Evolutionary conservation across 768 basidiomycete genomes (phyloP), one percentile per base, ranked within the genome.

Genomic region (Termitomyces sp.): DNA sequence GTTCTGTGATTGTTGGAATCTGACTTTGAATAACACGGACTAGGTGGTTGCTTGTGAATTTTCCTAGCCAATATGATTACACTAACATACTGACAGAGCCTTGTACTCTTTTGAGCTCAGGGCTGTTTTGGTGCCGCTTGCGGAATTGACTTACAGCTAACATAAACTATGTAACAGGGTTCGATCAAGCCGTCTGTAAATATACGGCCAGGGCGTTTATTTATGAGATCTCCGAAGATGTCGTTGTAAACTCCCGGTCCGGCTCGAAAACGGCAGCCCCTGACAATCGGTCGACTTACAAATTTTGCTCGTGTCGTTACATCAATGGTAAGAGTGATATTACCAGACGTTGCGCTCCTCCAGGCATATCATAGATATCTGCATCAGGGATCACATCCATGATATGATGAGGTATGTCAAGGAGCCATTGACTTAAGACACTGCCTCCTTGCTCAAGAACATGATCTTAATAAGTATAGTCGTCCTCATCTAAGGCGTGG

Each of bases 331-430:
- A 10, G n/a, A 12, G 26, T 29, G 24, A 27, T 26, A 8, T 24
- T 29, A n/a, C 46, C 20, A 37, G 55, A 34, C 46, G 29, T 31
- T 37, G 22, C n/a, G 22, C 27, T 32, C 36, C 43, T 42, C 42
- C 2, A 49, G n/a, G 36, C 46, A 31, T 48, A 18, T 42, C 29
- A 53, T 53, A 50, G 46, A 12, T 39, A 44, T 53, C 31, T 26
- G 41, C 18, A 43, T 58, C 61, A 60, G 55, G 59, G 55, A 54
- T n/a, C 32, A 31, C 31, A 46, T 32, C 31, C 29, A 57, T 32
- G 47, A 20, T 32, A 37, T 63, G 59, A 57, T 61, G 55, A 61
- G 60, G 58, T 57, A 55, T 44, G 53, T 56, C 57, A 58, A 59
- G 49, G 57, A 59, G 36, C 13, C 56, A 43, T 56, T 49, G 48